Base-by-base conservation (phyloP, 2,329 filamentous ascomycete species). In the Septoria petroselini region DNA sequence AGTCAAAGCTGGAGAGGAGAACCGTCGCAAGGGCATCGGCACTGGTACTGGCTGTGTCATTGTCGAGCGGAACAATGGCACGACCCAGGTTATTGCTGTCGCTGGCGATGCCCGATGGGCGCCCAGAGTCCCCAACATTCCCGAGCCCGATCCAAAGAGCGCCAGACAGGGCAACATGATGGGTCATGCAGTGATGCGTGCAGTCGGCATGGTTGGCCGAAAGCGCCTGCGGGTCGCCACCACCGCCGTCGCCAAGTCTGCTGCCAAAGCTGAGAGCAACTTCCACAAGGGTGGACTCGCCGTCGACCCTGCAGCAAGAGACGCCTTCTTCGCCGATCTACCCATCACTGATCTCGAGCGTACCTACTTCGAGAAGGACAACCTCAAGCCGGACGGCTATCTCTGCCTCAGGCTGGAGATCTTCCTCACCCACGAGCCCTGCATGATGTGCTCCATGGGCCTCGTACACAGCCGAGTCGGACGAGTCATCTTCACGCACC, bases 401-500 rank as follows among this genome's bases (percentile, higher is more conserved):
- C 82, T 98, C 15, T 97, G 91, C 71, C 89, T 95, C 59, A 88
- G 89, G 47, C 79, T 98, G 23, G 91, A 97, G 69, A 80, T 98
- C 49, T 97, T 96, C 71, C 77, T 94, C 53, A 95, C 91, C 2
- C 91, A 97, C 65, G 93, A 98, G 71, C 93, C 93, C 4, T 98
- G 93, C 67, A 81, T 95, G 53, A 94, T 95, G 81, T 98, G 93
- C 71, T 89, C 87, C 29, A 97, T 97, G 93, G 93, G 88, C 1
- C 86, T 97, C 60, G 77, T 97, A 17, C 91, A 97, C 67, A 96
- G 91, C 7, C 82, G 93, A 42, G 95, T 98, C 77, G 84, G 88
- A 37, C 84, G 86, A 45, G 86, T 91, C 43, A 79, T 95, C 31
- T 95, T 95, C 70, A 82, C 81, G 56, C 78, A 83, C 55, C 81